Evolutionary conservation across 2,329 filamentous ascomycete genomes (phyloP).

Genomic region (Arthrobotrys conoides): DNA sequence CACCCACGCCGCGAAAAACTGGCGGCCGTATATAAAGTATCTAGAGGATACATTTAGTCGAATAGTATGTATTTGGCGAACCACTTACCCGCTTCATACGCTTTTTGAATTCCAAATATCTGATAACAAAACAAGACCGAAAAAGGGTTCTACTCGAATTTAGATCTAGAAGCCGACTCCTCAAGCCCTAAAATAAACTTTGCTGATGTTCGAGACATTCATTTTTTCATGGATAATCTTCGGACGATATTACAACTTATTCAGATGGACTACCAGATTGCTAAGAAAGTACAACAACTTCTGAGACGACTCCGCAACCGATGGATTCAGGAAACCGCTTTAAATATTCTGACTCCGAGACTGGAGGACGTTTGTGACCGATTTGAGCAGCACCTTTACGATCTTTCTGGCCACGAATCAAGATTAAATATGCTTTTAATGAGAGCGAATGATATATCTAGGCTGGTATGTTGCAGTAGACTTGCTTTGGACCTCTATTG

Average conservation of each 20-base stretch:
- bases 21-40: constrained; percentile 52
- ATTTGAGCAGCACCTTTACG: constrained; percentile 55
- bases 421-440: constrained; percentile 38
- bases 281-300: constrained; percentile 50
- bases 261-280: constrained; percentile 43
- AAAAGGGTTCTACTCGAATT: constrained; percentile 15
- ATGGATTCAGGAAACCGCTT: constrained; percentile 42
- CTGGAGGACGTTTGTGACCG: constrained; percentile 52
- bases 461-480: constrained; percentile 29
- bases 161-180: neutral
- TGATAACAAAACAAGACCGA: constrained; percentile 3
- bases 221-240: constrained; percentile 46
- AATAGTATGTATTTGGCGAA: constrained; percentile 23
- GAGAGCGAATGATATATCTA: constrained; percentile 36
- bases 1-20: constrained; percentile 42
- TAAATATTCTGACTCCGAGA: constrained; percentile 40
- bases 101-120: neutral
- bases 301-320: constrained; percentile 42
- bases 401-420: constrained; percentile 45
- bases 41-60: constrained; percentile 30
- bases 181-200: constrained; percentile 1
- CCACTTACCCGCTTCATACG: too few species aligned
- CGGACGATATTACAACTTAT: constrained; percentile 32
- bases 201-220: constrained; percentile 16
- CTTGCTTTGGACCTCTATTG: neutral